Base-by-base conservation (phyloP, 768 basidiomycete species). In the Psilocybe cyanescens region DNA sequence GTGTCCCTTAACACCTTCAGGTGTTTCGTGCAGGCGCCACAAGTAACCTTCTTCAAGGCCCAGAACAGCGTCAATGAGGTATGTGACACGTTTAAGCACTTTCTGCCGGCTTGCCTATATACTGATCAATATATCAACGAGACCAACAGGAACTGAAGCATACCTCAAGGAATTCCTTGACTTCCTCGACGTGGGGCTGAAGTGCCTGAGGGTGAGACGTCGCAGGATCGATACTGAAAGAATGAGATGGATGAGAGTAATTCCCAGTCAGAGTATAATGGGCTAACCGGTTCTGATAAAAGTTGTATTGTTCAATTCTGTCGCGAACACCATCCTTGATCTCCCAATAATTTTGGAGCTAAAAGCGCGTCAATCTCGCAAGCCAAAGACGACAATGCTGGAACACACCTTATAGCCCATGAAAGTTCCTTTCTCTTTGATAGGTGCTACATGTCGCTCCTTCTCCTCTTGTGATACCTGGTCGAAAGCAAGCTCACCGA, bases 321-420 rank as follows among this genome's bases (percentile, higher is more conserved):
- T 76, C 75, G 30, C 74, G 65, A 1, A 76, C 71, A 12, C 74
- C 75, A 55, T 75, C 70, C 46, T 74, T 75, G 55, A 76, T 75
- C 55, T 75, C 74, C 74, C 72, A 74, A 47, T 71, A 74, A 41
- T 72, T 76, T 57, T 73, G 72, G 3, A 75, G 68, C 74, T 73
- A 50, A 31, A 49, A 31, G 41, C n/a, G 33, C 54, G 30, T 45
- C 9, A 17, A 29, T 63, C 8, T 57, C 6, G 11, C 46, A 47
- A 47, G 19, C 8, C 19, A 30, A 49, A 1, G 47, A 28, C 48
- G 24, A 14, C 8, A 44, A 33, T 16, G 44, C 24, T 19, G 29
- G 31, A 61, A 24, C 64, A 14, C 29, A 74, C 74, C 61, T 76
- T 76, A 64, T 76, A 75, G 14, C 75, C 74, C 29, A 71, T 73